Conservation (phyloP, 1,284 basidiomycete genomes). For the Ceratobasidium sp. region DNA sequence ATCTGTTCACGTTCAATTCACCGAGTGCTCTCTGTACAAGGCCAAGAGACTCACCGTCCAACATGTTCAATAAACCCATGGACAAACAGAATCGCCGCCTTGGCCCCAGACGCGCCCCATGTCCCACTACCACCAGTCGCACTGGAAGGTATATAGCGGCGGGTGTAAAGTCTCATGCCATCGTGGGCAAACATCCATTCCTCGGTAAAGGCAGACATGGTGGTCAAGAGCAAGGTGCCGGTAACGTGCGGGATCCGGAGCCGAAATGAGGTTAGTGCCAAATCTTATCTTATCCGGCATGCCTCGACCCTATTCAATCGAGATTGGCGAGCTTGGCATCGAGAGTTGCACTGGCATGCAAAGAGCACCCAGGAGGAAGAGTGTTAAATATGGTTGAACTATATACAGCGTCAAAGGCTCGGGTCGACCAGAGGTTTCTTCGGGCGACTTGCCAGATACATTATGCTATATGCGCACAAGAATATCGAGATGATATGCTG, state of each 20-base stretch:
- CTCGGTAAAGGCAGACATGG: conserved; percentile 50
- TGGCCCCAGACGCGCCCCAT: conserved; percentile 55
- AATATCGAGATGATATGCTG: no score
- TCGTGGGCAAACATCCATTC: conserved; percentile 71
- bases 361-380: no score
- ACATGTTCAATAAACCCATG: conserved; percentile 74
- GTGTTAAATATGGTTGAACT: no score
- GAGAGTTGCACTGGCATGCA: no score
- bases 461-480: no score
- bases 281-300: conserved; percentile 2
- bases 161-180: conserved; percentile 71
- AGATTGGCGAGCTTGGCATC: no score
- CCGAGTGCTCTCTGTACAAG: not conserved
- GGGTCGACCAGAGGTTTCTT: no score
- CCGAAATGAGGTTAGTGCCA: not conserved
- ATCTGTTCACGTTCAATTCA: conserved; percentile 58
- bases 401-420: no score
- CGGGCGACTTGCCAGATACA: no score
- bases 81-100: conserved; percentile 78
- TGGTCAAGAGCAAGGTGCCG: conserved; percentile 12
- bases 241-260: not conserved
- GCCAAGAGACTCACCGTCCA: conserved; percentile 33
- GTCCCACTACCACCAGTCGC: conserved; percentile 51
- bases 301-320: no score
- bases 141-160: conserved; percentile 58